A percentile compares a stretch with the other conserved stretches of the same genome.
Conservation (phyloP, 208 protist genomes). For the Trypanosoma melophagium region DNA sequence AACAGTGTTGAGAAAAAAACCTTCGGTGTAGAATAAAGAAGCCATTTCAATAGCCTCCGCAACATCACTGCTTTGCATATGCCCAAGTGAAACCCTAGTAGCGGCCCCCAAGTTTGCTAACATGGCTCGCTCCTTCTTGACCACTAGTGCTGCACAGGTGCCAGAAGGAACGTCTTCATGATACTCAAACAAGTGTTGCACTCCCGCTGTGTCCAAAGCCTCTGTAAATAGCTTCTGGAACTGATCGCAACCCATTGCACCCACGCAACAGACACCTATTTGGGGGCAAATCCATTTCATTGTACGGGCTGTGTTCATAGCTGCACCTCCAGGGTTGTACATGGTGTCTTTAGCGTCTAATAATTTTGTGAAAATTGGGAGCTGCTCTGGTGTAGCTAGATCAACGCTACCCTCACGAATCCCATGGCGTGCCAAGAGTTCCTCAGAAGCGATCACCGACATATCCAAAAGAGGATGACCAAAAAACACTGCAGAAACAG, state of each 20-base stretch:
- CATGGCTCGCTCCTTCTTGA: slow-evolving; percentile 89
- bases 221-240: slow-evolving; percentile 77
- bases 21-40: slow-evolving; percentile 83
- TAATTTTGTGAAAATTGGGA: slow-evolving; percentile 86
- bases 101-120: slow-evolving; percentile 94
- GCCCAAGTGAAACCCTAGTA: slow-evolving; percentile 82
- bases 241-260: slow-evolving; percentile 93
- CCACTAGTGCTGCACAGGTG: slow-evolving; percentile 95
- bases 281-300: slow-evolving; percentile 73
- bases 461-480: slow-evolving; percentile 97
- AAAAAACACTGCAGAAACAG: slow-evolving; percentile 51
- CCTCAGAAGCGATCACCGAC: slow-evolving; percentile 83
- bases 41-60: slow-evolving; percentile 56
- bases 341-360: slow-evolving; percentile 60
- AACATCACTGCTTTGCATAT: slow-evolving; percentile 54
- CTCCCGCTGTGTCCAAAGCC: slow-evolving; percentile 64
- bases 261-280: slow-evolving; percentile 61
- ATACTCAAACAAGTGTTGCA: slow-evolving; percentile 73
- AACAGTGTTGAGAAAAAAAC: slow-evolving; percentile 95
- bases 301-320: slow-evolving; percentile 95
- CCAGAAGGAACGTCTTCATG: slow-evolving; percentile 83
- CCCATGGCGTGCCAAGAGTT: slow-evolving; percentile 83
- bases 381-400: slow-evolving; percentile 91
- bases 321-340: slow-evolving; percentile 96
- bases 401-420: slow-evolving; percentile 83